Base-by-base conservation (phyloP, 495 filamentous ascomycete genomes). In the Filosporella fistucella region DNA sequence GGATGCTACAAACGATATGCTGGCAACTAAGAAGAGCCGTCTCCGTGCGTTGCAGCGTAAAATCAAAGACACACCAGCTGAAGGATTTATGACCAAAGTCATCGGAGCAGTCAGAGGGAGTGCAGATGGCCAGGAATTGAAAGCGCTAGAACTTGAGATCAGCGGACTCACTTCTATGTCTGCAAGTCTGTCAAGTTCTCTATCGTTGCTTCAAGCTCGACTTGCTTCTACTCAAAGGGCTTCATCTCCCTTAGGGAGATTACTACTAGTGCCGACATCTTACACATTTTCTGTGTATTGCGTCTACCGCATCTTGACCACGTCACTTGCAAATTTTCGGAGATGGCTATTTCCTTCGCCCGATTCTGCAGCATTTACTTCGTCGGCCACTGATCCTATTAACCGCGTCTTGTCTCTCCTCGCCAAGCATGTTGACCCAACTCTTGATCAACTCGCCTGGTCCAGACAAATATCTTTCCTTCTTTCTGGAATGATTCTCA, bases 91-190 rank as follows among this genome's bases (percentile, higher is more conserved):
- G 59, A 77, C 75, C 14, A 85, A 86, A 58, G 69, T 89, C 22
- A 64, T 89, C 11, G 81, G 78, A 14, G 73, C 68, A 18, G 69
- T 91, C 23, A 80, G 81, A 11, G 75, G 75, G 18, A 79, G 75
- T 44, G 62, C 71, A 13, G 81, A 89, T 42, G 62, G 71, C 1
- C 73, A 80, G 43, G 87, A 88, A 62, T 70, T 83, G 14, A 74
- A 75, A 49, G 65, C 77, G 1, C 70, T 93, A 1, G 69, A 80
- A 32, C 68, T 87, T n/a, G 88, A 93, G 56, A 84, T 91, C 40
- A 67, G 74, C n/a, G 88, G 88, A 0, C 73, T 93, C 16, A 78
- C 85, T 58, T 78, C 82, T 2, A 91, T 91, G 87, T 77, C 78
- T 51, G 60, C 69, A 17, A 78, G 77, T 47, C 75, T 93, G 5